A percentile compares a stretch with the other conserved stretches of the same genome.
Evolutionary conservation across 2,329 filamentous ascomycete species (phyloP).

Genomic region (Plectosphaerella cucumerina): DNA sequence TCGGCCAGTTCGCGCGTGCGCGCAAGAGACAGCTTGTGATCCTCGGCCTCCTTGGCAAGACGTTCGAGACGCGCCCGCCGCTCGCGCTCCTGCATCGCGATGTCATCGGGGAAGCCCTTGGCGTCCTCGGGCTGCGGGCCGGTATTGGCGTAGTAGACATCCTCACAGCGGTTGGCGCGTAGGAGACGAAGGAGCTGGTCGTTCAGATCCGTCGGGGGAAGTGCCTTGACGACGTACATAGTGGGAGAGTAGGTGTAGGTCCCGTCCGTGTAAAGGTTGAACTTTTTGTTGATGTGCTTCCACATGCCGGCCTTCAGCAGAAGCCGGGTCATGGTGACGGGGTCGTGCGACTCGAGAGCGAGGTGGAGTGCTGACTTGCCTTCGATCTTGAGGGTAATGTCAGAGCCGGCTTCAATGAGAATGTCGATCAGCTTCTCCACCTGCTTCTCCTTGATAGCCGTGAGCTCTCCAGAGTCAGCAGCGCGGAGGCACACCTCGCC

Average conservation of each 20-base stretch:
- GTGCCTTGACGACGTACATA: constrained; percentile 52
- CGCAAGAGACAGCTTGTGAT: constrained; percentile 42
- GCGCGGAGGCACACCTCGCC: constrained; percentile 59
- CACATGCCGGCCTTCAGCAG: constrained; percentile 62
- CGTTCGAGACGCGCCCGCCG: constrained; percentile 43
- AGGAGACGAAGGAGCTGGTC: constrained; percentile 43
- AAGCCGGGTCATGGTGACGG: constrained; percentile 50
- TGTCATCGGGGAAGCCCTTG: constrained; percentile 45
- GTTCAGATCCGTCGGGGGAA: constrained; percentile 32
- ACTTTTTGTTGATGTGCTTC: constrained; percentile 58
- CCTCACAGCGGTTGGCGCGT: constrained; percentile 45
- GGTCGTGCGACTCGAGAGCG: constrained; percentile 53
- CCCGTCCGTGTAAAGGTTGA: constrained; percentile 49
- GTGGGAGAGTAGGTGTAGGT: constrained; percentile 59
- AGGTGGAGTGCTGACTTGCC: constrained; percentile 57
- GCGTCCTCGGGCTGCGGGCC: constrained; percentile 51
- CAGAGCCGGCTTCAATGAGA: constrained; percentile 52
- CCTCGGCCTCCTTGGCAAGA: constrained; percentile 40
- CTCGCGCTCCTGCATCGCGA: constrained; percentile 45
- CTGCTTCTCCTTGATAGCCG: constrained; percentile 41
- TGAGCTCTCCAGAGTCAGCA: constrained; percentile 39
- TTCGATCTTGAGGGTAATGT: constrained; percentile 49
- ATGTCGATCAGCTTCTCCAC: constrained; percentile 55
- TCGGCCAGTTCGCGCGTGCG: constrained; percentile 47
- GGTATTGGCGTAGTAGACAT: constrained; percentile 50